Conservation (phyloP, 352 stramenopile species). For the Globisporangium emineosum region DNA sequence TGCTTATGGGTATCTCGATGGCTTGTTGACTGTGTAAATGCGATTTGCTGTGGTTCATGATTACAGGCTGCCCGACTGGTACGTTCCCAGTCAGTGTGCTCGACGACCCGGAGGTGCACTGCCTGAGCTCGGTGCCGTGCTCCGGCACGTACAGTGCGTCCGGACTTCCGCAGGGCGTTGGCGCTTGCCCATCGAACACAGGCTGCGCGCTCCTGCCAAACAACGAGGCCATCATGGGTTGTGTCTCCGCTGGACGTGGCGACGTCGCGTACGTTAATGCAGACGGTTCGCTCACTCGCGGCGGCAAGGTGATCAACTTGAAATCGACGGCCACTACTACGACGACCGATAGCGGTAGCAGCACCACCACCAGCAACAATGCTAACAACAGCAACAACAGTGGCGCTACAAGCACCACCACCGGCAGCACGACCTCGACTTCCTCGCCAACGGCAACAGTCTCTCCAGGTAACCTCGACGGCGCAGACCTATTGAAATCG, state of each 20-base stretch:
- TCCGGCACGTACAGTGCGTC: constrained; percentile 55
- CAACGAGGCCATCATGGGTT: constrained; percentile 66
- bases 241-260: constrained; percentile 37
- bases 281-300: constrained; percentile 55
- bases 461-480: constrained; percentile 11
- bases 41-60: too few relatives aligned
- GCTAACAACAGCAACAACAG: constrained; percentile 15
- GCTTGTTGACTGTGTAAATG: not conserved
- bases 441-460: constrained; percentile 11
- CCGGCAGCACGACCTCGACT: not conserved
- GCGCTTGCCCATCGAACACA: constrained; percentile 46
- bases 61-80: constrained; percentile 41
- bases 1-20: too few relatives aligned
- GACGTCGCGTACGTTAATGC: constrained; percentile 73
- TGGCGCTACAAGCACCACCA: not conserved
- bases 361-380: constrained; percentile 12
- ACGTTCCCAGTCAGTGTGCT: constrained; percentile 67
- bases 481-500: constrained; percentile 1
- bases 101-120: constrained; percentile 50
- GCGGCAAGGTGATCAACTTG: constrained; percentile 31
- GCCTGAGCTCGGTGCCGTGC: constrained; percentile 47
- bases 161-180: constrained; percentile 44
- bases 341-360: constrained; percentile 11
- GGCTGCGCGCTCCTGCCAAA: constrained; percentile 59
- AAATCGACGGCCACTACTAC: constrained; percentile 2